These are phyloP conservation scores for Fusarium coffeatum DNA, from an alignment of 2,329 filamentous ascomycete species.

Conservation along the genomic window DNA sequence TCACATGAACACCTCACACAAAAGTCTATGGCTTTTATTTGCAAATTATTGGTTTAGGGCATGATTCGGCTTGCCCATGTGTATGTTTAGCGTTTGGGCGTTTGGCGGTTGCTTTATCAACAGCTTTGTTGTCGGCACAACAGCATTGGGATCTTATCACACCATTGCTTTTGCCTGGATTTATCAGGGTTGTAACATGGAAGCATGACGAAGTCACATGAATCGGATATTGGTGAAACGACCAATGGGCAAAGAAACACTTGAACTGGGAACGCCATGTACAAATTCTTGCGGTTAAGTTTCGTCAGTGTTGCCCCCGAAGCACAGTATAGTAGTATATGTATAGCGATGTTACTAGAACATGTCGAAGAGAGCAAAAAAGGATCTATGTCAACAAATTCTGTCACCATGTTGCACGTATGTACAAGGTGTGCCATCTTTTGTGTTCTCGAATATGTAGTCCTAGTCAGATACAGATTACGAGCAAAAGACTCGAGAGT, in stretches of 20 bases:
- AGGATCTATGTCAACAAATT: slow-evolving; percentile 1
- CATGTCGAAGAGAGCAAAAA: slow-evolving; percentile 4
- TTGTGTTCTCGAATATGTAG: slow-evolving; percentile 28
- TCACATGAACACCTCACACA: slow-evolving; percentile 11
- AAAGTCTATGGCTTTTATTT: slow-evolving; percentile 28
- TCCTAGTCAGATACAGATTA: background rate
- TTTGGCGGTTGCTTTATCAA: slow-evolving; percentile 27
- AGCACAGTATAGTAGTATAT: background rate
- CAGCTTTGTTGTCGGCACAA: slow-evolving; percentile 3
- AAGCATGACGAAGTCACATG: background rate
- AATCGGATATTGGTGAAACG: background rate
- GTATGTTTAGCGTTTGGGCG: slow-evolving; percentile 35
- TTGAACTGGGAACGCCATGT: background rate
- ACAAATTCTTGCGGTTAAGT: background rate
- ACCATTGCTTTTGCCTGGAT: background rate
- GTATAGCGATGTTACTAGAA: background rate
- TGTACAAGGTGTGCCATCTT: slow-evolving; percentile 33
- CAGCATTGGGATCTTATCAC: slow-evolving; percentile 2
- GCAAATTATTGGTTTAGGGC: slow-evolving; percentile 17
- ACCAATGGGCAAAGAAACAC: background rate
- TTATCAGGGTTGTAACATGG: slow-evolving; percentile 1
- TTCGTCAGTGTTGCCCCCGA: background rate
- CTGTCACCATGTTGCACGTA: slow-evolving; percentile 3
- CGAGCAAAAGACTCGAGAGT: background rate
- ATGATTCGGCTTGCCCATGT: slow-evolving; percentile 8